Evolutionary conservation across 805 yeast species (phyloP).

Genomic region (Zygoascus tannicola): DNA sequence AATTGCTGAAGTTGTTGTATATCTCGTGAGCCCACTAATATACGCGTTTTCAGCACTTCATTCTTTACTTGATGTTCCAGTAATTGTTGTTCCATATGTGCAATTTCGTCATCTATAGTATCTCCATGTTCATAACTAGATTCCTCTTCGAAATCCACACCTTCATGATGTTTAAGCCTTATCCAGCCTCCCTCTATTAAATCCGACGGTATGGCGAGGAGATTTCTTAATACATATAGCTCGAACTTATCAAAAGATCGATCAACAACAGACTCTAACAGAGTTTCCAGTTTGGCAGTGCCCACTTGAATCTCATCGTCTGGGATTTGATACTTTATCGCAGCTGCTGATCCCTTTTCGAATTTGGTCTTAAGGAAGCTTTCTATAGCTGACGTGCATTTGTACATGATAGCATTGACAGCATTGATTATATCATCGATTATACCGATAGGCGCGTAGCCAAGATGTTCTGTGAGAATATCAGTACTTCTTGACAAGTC

Average conservation of each 20-base stretch:
- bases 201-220: constrained; percentile 59
- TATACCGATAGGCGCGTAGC: constrained; percentile 70
- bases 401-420: constrained; percentile 74
- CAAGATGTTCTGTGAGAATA: constrained; percentile 76
- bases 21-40: neutral
- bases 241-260: constrained; percentile 80
- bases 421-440: constrained; percentile 84
- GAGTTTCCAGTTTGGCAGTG: constrained; percentile 67
- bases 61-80: neutral
- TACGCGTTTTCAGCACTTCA: neutral
- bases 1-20: neutral
- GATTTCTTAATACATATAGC: constrained; percentile 67
- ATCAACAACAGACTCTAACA: constrained; percentile 68
- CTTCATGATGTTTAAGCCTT: constrained; percentile 58
- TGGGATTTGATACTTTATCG: constrained; percentile 7
- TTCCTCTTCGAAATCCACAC: constrained; percentile 17
- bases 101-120: constrained; percentile 13
- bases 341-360: constrained; percentile 12
- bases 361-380: constrained; percentile 41
- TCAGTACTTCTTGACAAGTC: constrained; percentile 6
- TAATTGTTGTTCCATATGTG: constrained; percentile 12
- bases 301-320: constrained; percentile 57
- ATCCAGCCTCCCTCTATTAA: constrained; percentile 58
- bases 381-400: constrained; percentile 73
- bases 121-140: constrained; percentile 1